These are phyloP conservation scores for Hyparrhenia diplandra DNA, from an alignment of 176 grass and related monocot species.

Conservation along the genomic window DNA sequence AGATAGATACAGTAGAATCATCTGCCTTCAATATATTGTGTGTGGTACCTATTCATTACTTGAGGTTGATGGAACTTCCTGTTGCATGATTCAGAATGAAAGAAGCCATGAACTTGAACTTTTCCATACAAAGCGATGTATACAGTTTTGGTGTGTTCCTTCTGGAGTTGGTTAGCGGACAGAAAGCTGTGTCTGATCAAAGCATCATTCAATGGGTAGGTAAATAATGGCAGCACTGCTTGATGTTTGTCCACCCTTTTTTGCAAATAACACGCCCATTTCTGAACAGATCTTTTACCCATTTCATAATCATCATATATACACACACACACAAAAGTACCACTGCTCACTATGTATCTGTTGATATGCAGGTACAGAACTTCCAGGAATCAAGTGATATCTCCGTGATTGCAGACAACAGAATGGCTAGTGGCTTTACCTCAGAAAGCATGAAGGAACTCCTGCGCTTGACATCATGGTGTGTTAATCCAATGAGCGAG, in stretches of 20 bases:
- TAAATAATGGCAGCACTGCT: conserved; percentile 28
- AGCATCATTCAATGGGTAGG: conserved; percentile 68
- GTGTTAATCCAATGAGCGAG: conserved; percentile 45
- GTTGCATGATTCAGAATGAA: conserved; percentile 47
- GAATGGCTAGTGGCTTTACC: conserved; percentile 66
- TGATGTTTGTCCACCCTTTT: not conserved
- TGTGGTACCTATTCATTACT: not conserved
- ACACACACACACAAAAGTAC: not conserved
- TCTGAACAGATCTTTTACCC: not conserved
- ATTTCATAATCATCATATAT: not conserved
- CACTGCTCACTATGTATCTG: conserved; percentile 2
- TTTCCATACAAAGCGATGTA: conserved; percentile 67
- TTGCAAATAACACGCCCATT: not conserved
- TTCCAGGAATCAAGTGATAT: conserved; percentile 52
- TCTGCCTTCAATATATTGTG: not conserved
- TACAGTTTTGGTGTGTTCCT: conserved; percentile 97
- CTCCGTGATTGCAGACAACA: conserved; percentile 44
- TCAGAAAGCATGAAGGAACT: conserved; percentile 68
- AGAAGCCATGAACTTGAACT: conserved; percentile 54
- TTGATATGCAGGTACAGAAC: conserved; percentile 54
- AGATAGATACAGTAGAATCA: not conserved
- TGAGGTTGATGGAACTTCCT: conserved; percentile 12
- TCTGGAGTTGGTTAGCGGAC: conserved; percentile 76
- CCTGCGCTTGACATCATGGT: conserved; percentile 67
- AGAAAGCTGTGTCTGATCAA: conserved; percentile 50